Percentiles rank a stretch among this genome's conserved stretches.
Evolutionary conservation across 2,329 filamentous ascomycete species (phyloP).

Genomic region (Escovopsis weberi): DNA sequence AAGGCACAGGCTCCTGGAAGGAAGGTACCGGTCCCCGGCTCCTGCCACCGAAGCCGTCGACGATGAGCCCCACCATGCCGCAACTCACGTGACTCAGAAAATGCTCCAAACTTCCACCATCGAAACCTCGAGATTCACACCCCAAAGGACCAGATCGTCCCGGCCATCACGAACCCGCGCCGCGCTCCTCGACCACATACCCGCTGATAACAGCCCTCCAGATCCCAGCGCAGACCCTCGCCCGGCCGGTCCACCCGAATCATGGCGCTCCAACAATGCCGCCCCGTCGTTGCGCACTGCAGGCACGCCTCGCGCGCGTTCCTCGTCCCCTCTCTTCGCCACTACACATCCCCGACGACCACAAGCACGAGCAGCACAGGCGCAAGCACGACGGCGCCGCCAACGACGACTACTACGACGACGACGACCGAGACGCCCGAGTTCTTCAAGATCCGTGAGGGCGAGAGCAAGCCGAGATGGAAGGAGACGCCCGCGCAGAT

Average conservation of each 20-base stretch:
- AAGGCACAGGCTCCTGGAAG: not conserved
- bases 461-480: constrained; percentile 44
- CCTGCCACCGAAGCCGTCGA: too few species aligned
- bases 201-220: not conserved
- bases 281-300: constrained; percentile 3
- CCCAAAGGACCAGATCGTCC: not conserved
- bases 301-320: constrained; percentile 5
- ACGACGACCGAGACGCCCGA: constrained; percentile 11
- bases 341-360: constrained; percentile 3
- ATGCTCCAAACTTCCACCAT: constrained; percentile 2
- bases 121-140: not conserved
- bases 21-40: too few species aligned
- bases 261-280: constrained; percentile 22
- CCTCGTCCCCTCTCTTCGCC: constrained; percentile 13
- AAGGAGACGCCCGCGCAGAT: constrained; percentile 53
- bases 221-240: constrained; percentile 4
- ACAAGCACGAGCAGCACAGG: not conserved
- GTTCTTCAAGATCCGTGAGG: constrained; percentile 12
- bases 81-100: constrained; percentile 6
- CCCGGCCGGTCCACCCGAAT: constrained; percentile 1
- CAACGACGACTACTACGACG: constrained; percentile 7
- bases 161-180: not conserved
- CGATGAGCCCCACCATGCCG: not conserved
- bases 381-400: too few species aligned
- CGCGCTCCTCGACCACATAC: not conserved